These are phyloP conservation scores for Dendrobium catenatum DNA, from an alignment of 106 monocot genomes.

Conservation along the genomic window DNA sequence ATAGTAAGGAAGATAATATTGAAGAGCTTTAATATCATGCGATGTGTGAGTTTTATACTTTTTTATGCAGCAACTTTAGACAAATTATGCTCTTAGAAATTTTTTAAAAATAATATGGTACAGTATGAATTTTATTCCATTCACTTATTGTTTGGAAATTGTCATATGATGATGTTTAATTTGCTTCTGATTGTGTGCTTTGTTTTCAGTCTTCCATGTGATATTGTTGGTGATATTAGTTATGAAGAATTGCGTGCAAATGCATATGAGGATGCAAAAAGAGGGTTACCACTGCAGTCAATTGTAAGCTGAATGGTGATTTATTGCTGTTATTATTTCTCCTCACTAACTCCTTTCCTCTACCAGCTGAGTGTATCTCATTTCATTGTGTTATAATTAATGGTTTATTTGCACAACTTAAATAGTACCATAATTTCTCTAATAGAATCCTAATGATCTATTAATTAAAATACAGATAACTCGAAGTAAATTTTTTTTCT, in stretches of 20 bases:
- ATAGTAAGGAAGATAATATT: constrained; percentile 30
- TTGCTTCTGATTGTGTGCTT: constrained; percentile 12
- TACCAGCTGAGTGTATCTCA: background rate
- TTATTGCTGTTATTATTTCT: background rate
- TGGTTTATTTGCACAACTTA: background rate
- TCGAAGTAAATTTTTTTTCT: too few species aligned
- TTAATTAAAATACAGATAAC: too few species aligned
- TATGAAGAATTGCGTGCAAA: constrained; percentile 77
- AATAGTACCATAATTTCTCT: background rate
- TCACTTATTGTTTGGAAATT: background rate
- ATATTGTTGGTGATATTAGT: constrained; percentile 76
- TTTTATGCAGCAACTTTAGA: background rate
- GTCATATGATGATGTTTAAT: background rate
- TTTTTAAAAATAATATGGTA: background rate
- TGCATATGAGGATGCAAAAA: constrained; percentile 84
- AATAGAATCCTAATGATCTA: too few species aligned
- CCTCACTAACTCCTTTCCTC: background rate
- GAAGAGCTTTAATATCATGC: background rate
- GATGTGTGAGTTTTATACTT: constrained; percentile 1
- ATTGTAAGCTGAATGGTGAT: constrained; percentile 51
- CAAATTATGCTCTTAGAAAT: background rate
- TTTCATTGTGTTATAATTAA: background rate
- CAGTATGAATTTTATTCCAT: background rate
- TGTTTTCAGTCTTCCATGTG: constrained; percentile 58
- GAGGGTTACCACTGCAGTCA: constrained; percentile 60